Base-by-base conservation (phyloP, 495 filamentous ascomycete species). In the Xylaria intraflava region DNA sequence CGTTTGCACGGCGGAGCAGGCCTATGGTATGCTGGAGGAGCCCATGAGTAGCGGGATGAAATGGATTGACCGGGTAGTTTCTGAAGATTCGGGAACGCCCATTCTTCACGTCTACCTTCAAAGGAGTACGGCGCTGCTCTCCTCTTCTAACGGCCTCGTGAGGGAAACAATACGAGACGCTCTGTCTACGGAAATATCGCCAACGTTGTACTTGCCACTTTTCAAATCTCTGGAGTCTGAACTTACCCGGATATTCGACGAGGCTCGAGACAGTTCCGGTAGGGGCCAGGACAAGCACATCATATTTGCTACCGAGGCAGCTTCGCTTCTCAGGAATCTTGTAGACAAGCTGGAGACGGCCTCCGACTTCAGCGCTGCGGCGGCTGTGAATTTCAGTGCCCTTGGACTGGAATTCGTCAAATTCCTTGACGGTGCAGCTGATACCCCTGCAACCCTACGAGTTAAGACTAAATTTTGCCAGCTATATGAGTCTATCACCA, bases 381-480 rank as follows among this genome's bases (percentile, higher is more conserved):
- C 81, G 16, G 75, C 75, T 14, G 71, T 85, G 12, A 78, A 84
- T 58, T 72, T 85, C 23, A 80, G 81, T 39, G 72, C 75, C 3
- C 67, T 85, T 29, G 78, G 78, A 1, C 65, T 85, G 29, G 81
- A 75, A 61, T 77, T 85, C 56, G 80, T 81, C 41, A 81, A 77
- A 51, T 84, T 83, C 61, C 59, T 85, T 26, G 78, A 83, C 53
- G 70, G 72, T 17, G 71, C 73, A 20, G 56, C 68, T 10, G 79
- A 82, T 52, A 78, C 75, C 19, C 60, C 69, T 23, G 75, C 71
- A 35, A 77, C 74, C 27, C 55, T 83, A 11, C 69, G 82, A 46
- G 80, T 84, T 26, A 84, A 84, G 61, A 84, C 84, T 55, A 82
- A 81, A 60, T 76, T 84, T 45, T 85, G 82, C 60, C 80, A 84